A percentile compares a stretch with the other conserved stretches of the same genome.
Evolutionary conservation across 352 stramenopile species (phyloP).

Genomic region (Peronospora belbahrii): DNA sequence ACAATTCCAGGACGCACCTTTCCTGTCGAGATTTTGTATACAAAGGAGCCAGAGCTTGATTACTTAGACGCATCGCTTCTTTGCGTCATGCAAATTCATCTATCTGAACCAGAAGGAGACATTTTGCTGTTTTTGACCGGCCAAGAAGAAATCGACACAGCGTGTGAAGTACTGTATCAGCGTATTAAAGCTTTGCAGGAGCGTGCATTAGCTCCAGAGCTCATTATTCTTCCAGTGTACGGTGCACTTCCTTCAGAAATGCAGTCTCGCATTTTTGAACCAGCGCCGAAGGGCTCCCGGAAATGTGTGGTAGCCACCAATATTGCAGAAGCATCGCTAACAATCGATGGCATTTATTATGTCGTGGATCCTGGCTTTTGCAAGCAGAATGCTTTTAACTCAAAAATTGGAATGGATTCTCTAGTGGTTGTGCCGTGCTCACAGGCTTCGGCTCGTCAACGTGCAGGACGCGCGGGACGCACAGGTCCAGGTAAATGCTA

Average conservation of each 20-base stretch:
- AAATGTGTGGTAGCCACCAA: constrained; percentile 99
- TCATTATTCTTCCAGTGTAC: constrained; percentile 98
- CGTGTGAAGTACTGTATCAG: constrained; percentile 95
- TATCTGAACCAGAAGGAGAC: constrained; percentile 96
- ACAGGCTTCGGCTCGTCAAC: constrained; percentile 95
- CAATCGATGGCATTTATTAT: constrained; percentile 97
- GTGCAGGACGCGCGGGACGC: constrained; percentile 94
- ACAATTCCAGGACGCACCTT: constrained; percentile 98
- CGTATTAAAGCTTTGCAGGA: constrained; percentile 95
- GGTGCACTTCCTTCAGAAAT: constrained; percentile 96
- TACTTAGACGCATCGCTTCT: constrained; percentile 97
- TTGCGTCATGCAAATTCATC: constrained; percentile 99
- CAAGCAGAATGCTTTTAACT: constrained; percentile 99
- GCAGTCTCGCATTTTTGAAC: constrained; percentile 99
- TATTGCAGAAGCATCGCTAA: constrained; percentile 99
- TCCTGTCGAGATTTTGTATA: constrained; percentile 97
- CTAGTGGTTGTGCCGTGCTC: constrained; percentile 98
- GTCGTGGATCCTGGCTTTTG: constrained; percentile 92
- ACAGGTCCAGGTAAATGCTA: constrained; percentile 99
- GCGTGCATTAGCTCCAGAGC: constrained; percentile 90
- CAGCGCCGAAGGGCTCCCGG: constrained; percentile 89
- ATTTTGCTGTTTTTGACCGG: constrained; percentile 99
- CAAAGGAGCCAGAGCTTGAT: constrained; percentile 96
- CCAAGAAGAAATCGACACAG: constrained; percentile 99
- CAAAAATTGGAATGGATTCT: constrained; percentile 98